Evolutionary conservation across 441 rosid genomes (phyloP).

Genomic region (Gossypium aridum): DNA sequence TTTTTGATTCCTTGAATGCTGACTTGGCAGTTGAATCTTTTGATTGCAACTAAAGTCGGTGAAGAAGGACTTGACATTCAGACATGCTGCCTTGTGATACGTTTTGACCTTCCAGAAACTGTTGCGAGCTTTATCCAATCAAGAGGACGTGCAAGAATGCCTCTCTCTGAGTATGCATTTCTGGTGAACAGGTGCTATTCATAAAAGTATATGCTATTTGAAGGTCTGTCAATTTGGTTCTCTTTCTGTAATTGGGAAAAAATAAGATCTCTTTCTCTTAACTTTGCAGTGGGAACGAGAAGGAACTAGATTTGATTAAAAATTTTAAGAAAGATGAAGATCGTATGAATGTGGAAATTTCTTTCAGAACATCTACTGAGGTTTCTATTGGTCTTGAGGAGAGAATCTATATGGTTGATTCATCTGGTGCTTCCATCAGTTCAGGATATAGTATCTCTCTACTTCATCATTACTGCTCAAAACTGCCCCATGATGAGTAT

Average conservation of each 20-base stretch:
- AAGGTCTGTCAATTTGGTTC: conserved; percentile 13
- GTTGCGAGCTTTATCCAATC: conserved; percentile 98
- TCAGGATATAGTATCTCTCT: conserved; percentile 83
- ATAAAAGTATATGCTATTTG: conserved; percentile 11
- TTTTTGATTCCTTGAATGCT: neutral
- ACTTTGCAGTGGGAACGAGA: conserved; percentile 63
- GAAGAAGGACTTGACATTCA: conserved; percentile 99
- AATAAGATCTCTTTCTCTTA: conserved; percentile 19
- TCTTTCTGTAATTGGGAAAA: conserved; percentile 5
- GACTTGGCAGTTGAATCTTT: conserved; percentile 73
- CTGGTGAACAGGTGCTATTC: conserved; percentile 76
- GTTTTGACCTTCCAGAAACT: conserved; percentile 97
- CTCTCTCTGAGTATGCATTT: conserved; percentile 94
- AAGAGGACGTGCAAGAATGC: conserved; percentile 99
- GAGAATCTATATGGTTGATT: conserved; percentile 59
- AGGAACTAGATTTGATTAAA: conserved; percentile 66
- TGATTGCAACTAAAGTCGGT: conserved; percentile 96
- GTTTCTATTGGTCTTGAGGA: conserved; percentile 43
- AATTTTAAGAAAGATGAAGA: conserved; percentile 54
- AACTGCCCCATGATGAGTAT: conserved; percentile 95
- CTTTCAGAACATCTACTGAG: conserved; percentile 58
- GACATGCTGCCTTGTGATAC: conserved; percentile 96
- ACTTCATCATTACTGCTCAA: conserved; percentile 77
- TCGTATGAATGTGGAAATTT: conserved; percentile 73
- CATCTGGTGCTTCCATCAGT: conserved; percentile 76